Conservation (phyloP, 176 grass and related monocot species). For the Cocos nucifera region DNA sequence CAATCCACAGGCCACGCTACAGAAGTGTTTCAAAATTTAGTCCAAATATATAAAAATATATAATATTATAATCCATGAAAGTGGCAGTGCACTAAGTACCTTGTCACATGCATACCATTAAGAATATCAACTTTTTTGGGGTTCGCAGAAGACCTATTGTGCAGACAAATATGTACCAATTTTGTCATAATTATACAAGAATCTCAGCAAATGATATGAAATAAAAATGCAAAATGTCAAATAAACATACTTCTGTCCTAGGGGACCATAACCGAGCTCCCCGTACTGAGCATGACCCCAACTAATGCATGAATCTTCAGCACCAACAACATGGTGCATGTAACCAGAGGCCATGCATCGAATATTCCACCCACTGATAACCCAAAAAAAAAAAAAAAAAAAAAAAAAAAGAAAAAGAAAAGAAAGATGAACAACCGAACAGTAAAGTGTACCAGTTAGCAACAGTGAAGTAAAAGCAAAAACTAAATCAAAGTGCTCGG, state of each 20-base stretch:
- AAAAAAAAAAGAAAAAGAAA: constrained; percentile 12
- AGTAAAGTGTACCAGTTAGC: no score
- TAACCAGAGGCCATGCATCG: constrained; percentile 97
- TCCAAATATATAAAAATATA: constrained; percentile 1
- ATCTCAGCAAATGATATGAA: neutral
- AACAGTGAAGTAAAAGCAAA: no score
- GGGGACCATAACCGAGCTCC: constrained; percentile 89
- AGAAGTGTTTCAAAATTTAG: constrained; percentile 29
- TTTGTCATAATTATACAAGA: neutral
- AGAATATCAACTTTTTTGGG: constrained; percentile 97
- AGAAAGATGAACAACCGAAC: constrained; percentile 9
- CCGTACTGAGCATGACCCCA: constrained; percentile 68
- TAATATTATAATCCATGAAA: constrained; percentile 2
- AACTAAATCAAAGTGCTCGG: no score
- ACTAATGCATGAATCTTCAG: constrained; percentile 94
- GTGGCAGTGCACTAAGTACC: constrained; percentile 30
- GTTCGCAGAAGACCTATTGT: constrained; percentile 86
- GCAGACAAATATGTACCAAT: constrained; percentile 3
- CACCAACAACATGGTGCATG: constrained; percentile 95
- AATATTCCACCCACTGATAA: constrained; percentile 88
- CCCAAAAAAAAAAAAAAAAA: constrained; percentile 16
- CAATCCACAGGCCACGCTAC: constrained; percentile 77
- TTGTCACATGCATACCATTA: constrained; percentile 71
- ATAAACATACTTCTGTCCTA: constrained; percentile 72
- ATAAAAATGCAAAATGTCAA: neutral